Evolutionary conservation across 2,329 filamentous ascomycete genomes (phyloP).

Genomic region (Fusarium agapanthi): DNA sequence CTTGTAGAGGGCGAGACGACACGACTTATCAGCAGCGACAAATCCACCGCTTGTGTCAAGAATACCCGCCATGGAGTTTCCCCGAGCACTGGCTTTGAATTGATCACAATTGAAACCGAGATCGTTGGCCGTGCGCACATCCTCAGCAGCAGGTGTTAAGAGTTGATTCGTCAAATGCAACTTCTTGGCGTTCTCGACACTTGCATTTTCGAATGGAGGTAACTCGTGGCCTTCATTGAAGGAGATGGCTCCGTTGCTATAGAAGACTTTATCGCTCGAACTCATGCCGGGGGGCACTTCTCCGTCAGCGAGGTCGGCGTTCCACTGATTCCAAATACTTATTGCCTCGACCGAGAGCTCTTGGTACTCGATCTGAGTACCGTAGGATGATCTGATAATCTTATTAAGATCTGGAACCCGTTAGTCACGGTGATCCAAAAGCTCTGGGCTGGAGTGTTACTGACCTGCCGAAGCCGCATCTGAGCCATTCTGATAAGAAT

Average conservation of each 20-base stretch:
- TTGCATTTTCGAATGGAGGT: slow-evolving; percentile 48
- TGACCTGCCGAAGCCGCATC: slow-evolving; percentile 53
- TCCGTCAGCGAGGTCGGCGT: slow-evolving; percentile 48
- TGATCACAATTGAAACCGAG: slow-evolving; percentile 48
- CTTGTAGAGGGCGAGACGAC: slow-evolving; percentile 54
- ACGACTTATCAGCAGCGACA: slow-evolving; percentile 56
- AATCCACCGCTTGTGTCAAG: slow-evolving; percentile 58
- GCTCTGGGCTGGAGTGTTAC: not conserved
- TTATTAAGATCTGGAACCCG: slow-evolving; percentile 48
- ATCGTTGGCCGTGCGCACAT: slow-evolving; percentile 41
- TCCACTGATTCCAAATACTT: slow-evolving; percentile 55
- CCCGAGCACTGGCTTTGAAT: slow-evolving; percentile 44
- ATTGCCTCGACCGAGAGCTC: slow-evolving; percentile 54
- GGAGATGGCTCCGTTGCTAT: slow-evolving; percentile 50
- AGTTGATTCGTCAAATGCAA: slow-evolving; percentile 49
- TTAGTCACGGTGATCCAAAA: not conserved
- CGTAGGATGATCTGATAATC: slow-evolving; percentile 50
- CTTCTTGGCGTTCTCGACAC: slow-evolving; percentile 47
- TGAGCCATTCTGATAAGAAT: slow-evolving; percentile 53
- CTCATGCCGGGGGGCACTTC: slow-evolving; percentile 50
- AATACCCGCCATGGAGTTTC: slow-evolving; percentile 45
- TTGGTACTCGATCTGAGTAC: slow-evolving; percentile 56
- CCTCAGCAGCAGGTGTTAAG: slow-evolving; percentile 39
- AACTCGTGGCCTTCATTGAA: slow-evolving; percentile 37
- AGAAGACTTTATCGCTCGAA: slow-evolving; percentile 47